Evolutionary conservation across 352 stramenopile species (phyloP).

Genomic region (Pythium inflatum): DNA sequence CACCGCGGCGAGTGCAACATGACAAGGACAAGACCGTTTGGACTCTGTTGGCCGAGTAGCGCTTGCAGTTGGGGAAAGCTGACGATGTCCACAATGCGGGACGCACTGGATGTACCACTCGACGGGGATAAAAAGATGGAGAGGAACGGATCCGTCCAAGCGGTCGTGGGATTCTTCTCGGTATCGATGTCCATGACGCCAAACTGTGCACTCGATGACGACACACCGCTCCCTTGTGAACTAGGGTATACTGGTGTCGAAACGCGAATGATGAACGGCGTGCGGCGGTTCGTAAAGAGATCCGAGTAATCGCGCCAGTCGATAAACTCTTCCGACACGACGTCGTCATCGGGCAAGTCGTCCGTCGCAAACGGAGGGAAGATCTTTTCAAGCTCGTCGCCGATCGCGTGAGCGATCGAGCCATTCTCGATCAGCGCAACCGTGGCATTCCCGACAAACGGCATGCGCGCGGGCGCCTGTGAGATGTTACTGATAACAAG

Average conservation of each 20-base stretch:
- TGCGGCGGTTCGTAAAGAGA: constrained; percentile 5
- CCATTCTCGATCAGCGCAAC: constrained; percentile 8
- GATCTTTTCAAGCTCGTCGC: background rate
- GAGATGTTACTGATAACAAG: constrained; percentile 36
- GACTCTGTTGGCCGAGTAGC: background rate
- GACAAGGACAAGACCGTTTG: constrained; percentile 8
- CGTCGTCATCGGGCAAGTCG: constrained; percentile 7
- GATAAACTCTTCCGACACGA: background rate
- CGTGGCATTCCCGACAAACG: constrained; percentile 16
- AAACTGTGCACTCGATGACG: too few species aligned
- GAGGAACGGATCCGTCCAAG: constrained; percentile 9
- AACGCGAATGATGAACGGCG: background rate
- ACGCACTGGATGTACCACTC: background rate
- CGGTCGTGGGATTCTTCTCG: background rate
- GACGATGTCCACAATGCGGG: background rate
- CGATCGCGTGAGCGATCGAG: background rate
- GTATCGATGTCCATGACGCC: too few species aligned
- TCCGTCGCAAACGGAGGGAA: constrained; percentile 15
- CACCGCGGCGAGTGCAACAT: constrained; percentile 21
- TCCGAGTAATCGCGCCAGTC: constrained; percentile 34
- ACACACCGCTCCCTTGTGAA: too few species aligned
- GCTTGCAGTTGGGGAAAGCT: background rate
- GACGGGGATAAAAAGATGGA: background rate
- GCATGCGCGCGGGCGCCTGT: constrained; percentile 21
- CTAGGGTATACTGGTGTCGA: background rate